A percentile compares a stretch with the other conserved stretches of the same genome.
These are phyloP conservation scores for Lentinula guzmanii DNA, from an alignment of 768 basidiomycete genomes.

Conservation along the genomic window DNA sequence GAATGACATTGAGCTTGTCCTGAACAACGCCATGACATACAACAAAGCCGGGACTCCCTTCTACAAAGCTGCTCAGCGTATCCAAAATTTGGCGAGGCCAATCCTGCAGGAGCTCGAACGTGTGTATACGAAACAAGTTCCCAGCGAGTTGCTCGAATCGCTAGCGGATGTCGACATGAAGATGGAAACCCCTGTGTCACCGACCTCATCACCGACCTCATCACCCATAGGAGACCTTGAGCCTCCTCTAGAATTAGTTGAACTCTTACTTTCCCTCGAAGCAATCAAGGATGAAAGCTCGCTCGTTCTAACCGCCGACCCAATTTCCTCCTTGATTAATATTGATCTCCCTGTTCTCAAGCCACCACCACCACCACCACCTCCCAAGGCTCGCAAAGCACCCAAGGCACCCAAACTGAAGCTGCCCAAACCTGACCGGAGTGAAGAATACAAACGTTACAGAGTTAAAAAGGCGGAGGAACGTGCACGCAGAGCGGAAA, in stretches of 20 bases:
- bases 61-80: slow-evolving; percentile 62
- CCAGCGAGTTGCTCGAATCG: background rate
- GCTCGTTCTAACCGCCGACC: slow-evolving; percentile 48
- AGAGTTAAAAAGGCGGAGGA: background rate
- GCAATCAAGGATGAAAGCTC: slow-evolving; percentile 47
- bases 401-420: background rate
- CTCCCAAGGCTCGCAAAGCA: slow-evolving; percentile 22
- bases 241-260: slow-evolving; percentile 51
- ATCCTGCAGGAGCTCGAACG: slow-evolving; percentile 34
- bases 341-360: slow-evolving; percentile 62
- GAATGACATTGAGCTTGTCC: slow-evolving; percentile 80
- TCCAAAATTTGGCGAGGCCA: slow-evolving; percentile 37
- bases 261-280: slow-evolving; percentile 49
- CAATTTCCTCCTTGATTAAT: slow-evolving; percentile 61
- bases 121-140: background rate
- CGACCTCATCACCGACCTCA: background rate
- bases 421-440: background rate
- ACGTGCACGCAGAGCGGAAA: background rate
- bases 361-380: slow-evolving; percentile 53
- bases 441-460: background rate
- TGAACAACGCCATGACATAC: slow-evolving; percentile 82
- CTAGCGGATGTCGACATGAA: background rate
- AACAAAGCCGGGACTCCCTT: slow-evolving; percentile 71
- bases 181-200: background rate
- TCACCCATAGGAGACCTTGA: slow-evolving; percentile 67